Evolutionary conservation across 1,139 yeast species (phyloP), one percentile per base, ranked within the genome.

Genomic region (Candida tetrigidarum): DNA sequence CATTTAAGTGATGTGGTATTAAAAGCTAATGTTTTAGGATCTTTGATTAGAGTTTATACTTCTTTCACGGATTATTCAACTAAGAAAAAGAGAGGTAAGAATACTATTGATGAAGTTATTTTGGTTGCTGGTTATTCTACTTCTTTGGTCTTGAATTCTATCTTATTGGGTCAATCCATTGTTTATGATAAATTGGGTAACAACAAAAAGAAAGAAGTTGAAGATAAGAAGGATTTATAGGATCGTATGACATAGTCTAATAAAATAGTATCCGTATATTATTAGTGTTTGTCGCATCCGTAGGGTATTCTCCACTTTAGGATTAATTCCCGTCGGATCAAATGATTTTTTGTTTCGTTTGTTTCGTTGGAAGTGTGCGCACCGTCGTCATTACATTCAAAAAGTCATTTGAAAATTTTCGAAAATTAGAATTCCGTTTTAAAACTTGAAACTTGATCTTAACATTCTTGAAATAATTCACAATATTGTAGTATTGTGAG

Each of bases 11-110:
- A 72, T 12, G 63, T 80, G 37, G 76, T 85, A 8, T 77, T 83
- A 33, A 68, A 75, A 42, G 84, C 83, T 46, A 80, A 81, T 56
- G 68, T 78, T 29, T 46, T 78, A 10, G 87, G 87, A 0, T 71
- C 84, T 3, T 61, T 76, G 27, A 76, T 80, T 22, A 68, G 88
- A 46, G 80, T 82, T 12, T 80, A 77, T 57, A 83, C 88, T 29
- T 78, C 85, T 1, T 44, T 76, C 35, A 76, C 72, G 50, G 59
- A 59, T 40, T 62, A 60, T 39, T 54, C 60, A 14, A 56, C 60
- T 34, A 54, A 61, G 41, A 59, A 63, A 15, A 53, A 60, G 41
- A 43, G 42, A 41, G 46, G 45, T 32, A 51, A 48, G 40, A 39
- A 42, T 19, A 51, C 51, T 10, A 36, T 42, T 20, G 52, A 48